Base-by-base conservation (phyloP, 176 grass and related monocot species). In the Stipa capillata region DNA sequence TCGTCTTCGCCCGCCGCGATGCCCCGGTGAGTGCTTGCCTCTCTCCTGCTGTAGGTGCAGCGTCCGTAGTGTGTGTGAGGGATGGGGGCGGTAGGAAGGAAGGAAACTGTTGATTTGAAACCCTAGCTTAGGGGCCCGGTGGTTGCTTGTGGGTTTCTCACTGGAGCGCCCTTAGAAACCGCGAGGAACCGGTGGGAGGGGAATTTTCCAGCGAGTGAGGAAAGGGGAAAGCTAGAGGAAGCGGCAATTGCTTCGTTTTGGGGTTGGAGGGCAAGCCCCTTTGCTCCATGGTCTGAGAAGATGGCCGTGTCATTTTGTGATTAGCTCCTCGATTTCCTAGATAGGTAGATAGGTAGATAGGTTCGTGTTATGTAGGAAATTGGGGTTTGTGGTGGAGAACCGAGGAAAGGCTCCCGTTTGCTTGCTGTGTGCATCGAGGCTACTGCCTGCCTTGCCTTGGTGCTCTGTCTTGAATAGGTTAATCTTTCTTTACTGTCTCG, bases 21-120 rank as follows among this genome's bases (percentile, higher is more conserved):
- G 87, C 87, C 82, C 77, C 71, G 87, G 87, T 85, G 62, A 70
- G 87, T 48, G 21, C 8, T 43, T 21, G 9, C 12, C 1, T 69
- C 23, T 42, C 21, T 25, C 27, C 9, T 15, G 8, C 7, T 49
- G 7, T n/a, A 24, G 21, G 31, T 45, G 21, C 45, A 24, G 18
- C 13, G 17, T 24, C 1, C 3, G 18, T 51, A 34, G 24, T 7
- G 43, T 14, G 42, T 8, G 58, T 40, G 65, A 10, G 73, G 14
- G 35, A 5, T 3, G 23, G 65, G 36, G 23, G 8, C 17, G 12
- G 43, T 62, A 7, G 32, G 62, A 18, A 36, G 53, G 5, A 1
- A 32, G 27, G n/a, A 33, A 8, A 20, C n/a, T 28, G 54, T 40
- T 28, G 49, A 65, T 79, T 72, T 65, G 73, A 86, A 84, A 79